These are phyloP conservation scores for Pelargonium citronellum DNA, from an alignment of 441 rosid species.

Conservation along the genomic window DNA sequence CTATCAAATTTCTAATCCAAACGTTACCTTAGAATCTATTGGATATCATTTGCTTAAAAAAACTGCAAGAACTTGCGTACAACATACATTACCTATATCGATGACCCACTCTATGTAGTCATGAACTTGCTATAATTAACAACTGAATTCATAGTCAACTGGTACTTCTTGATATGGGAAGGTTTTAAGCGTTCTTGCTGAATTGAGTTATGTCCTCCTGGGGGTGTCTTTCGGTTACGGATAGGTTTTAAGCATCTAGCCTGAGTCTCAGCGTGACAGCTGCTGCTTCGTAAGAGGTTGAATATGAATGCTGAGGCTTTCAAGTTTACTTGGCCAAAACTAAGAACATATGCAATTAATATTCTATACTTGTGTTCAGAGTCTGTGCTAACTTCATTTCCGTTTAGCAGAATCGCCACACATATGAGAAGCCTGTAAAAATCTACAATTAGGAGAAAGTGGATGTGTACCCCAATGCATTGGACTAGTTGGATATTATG, in stretches of 20 bases:
- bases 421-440: slow-evolving; percentile 59
- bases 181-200: no score
- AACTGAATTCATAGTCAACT: background rate
- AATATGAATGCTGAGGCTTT: background rate
- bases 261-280: no score
- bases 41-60: background rate
- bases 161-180: no score
- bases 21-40: no score
- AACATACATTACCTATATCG: background rate
- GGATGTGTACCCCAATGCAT: slow-evolving; percentile 13
- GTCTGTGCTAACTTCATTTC: background rate
- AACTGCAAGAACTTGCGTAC: background rate
- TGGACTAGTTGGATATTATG: slow-evolving; percentile 2
- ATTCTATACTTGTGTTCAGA: no score
- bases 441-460: slow-evolving; percentile 40
- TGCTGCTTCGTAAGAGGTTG: no score
- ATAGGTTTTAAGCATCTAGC: no score
- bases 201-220: no score
- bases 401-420: slow-evolving; percentile 54
- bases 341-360: background rate
- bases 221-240: no score
- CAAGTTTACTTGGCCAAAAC: background rate
- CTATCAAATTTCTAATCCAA: no score
- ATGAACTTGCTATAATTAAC: background rate
- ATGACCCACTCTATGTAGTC: background rate